Evolutionary conservation across 1,139 yeast species (phyloP).

Genomic region (Arxiozyma bovina): DNA sequence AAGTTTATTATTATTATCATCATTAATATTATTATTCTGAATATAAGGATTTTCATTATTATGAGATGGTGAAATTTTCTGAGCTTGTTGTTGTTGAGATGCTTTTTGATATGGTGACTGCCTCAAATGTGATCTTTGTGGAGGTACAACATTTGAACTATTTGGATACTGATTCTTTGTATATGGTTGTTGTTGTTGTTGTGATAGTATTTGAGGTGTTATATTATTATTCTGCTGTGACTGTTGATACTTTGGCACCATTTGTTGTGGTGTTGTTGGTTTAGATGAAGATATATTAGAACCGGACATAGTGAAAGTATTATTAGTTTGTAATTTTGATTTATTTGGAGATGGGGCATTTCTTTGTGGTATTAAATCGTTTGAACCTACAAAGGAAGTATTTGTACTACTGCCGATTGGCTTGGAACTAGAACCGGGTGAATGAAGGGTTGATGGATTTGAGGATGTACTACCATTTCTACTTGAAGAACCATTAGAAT

Average conservation of each 20-base stretch:
- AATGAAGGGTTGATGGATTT: conserved; percentile 1
- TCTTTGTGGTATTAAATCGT: conserved; percentile 36
- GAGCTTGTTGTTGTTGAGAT: conserved; percentile 8
- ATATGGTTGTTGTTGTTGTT: conserved; percentile 13
- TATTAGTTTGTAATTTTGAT: background rate
- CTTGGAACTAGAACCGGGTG: background rate
- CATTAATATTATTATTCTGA: conserved; percentile 12
- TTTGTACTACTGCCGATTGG: background rate
- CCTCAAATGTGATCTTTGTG: conserved; percentile 7
- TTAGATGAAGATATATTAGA: conserved; percentile 8
- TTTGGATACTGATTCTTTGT: conserved; percentile 3
- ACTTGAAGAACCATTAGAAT: background rate
- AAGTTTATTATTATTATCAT: conserved; percentile 6
- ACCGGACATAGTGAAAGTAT: background rate
- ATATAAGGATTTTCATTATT: conserved; percentile 2
- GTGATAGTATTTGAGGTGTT: conserved; percentile 6
- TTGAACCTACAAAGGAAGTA: conserved; percentile 1
- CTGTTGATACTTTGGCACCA: conserved; percentile 10
- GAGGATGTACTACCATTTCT: conserved; percentile 5
- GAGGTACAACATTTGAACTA: conserved; percentile 7
- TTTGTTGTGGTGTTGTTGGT: conserved; percentile 8
- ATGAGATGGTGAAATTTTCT: conserved; percentile 2
- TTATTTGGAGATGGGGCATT: conserved; percentile 42
- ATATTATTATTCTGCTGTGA: conserved; percentile 7
- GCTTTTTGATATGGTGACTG: conserved; percentile 5